phyloP scores from a whole-genome alignment of 805 yeast genomes.

The Pichia heedii region DNA sequence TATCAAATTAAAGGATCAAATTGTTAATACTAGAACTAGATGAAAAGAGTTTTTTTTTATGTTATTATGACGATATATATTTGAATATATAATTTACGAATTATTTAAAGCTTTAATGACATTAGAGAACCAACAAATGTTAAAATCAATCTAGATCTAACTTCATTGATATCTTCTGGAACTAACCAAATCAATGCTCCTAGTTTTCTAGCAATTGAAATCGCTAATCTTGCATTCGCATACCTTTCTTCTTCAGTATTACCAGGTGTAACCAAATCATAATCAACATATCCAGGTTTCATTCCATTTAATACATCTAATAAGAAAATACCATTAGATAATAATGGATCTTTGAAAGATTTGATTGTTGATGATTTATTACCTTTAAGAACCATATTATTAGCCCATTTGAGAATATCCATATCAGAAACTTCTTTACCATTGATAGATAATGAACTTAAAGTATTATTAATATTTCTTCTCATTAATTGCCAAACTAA shows the following conservation, averaged over 20 bases:
- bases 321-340: conserved; percentile 72
- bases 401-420: conserved; percentile 93
- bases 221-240: conserved; percentile 94
- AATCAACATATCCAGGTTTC: conserved; percentile 97
- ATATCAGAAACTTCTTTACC: conserved; percentile 73
- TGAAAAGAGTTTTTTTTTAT: background rate
- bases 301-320: conserved; percentile 87
- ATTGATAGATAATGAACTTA: conserved; percentile 58
- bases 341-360: conserved; percentile 74
- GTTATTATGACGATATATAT: background rate
- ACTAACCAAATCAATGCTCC: conserved; percentile 98
- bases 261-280: conserved; percentile 79
- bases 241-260: conserved; percentile 74
- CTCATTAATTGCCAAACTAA: conserved; percentile 99
- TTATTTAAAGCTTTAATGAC: conserved; percentile 39
- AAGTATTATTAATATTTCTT: conserved; percentile 81
- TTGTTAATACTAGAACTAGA: conserved; percentile 26
- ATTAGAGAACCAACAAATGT: conserved; percentile 94
- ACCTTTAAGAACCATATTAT: conserved; percentile 73
- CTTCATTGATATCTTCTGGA: conserved; percentile 99
- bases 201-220: conserved; percentile 94
- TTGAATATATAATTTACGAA: no score
- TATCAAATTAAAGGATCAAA: conserved; percentile 62
- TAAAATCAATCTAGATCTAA: conserved; percentile 83
- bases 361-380: conserved; percentile 68